Evolutionary conservation across 78 protist genomes (phyloP).

Genomic region (Abeoforma whisleri): DNA sequence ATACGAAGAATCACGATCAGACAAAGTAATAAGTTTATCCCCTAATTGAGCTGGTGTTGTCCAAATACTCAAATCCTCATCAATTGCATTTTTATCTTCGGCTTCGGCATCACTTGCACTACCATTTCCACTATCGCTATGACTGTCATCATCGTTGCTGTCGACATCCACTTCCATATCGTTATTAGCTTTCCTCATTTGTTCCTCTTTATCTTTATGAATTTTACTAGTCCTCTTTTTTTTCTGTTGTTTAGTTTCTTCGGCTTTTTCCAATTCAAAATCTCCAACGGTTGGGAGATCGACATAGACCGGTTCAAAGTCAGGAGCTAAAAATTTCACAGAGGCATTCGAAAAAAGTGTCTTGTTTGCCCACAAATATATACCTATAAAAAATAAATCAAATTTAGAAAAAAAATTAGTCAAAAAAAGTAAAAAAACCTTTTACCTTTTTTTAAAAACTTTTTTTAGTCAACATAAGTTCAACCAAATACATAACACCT

Average conservation of each 20-base stretch:
- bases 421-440: too few species aligned
- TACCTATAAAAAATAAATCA: neutral
- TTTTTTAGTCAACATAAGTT: too few species aligned
- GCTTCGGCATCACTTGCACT: neutral
- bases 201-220: too few species aligned
- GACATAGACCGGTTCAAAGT: neutral
- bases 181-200: neutral
- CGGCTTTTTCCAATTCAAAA: neutral
- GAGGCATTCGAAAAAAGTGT: slow-evolving; percentile 4
- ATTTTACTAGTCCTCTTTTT: too few species aligned
- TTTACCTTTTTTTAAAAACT: too few species aligned
- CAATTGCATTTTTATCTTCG: too few species aligned
- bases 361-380: slow-evolving; percentile 9
- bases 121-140: neutral
- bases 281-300: slow-evolving; percentile 7
- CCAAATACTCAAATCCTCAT: neutral
- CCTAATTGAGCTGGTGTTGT: neutral
- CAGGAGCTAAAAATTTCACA: slow-evolving; percentile 8
- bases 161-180: neutral
- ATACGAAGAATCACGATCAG: neutral
- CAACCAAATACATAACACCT: neutral
- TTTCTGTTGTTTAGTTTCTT: too few species aligned
- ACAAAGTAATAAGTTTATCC: neutral
- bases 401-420: neutral
- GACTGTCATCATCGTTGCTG: neutral